phyloP scores from a whole-genome alignment of 2,329 filamentous ascomycete genomes.

The Emericellopsis cladophorae region DNA sequence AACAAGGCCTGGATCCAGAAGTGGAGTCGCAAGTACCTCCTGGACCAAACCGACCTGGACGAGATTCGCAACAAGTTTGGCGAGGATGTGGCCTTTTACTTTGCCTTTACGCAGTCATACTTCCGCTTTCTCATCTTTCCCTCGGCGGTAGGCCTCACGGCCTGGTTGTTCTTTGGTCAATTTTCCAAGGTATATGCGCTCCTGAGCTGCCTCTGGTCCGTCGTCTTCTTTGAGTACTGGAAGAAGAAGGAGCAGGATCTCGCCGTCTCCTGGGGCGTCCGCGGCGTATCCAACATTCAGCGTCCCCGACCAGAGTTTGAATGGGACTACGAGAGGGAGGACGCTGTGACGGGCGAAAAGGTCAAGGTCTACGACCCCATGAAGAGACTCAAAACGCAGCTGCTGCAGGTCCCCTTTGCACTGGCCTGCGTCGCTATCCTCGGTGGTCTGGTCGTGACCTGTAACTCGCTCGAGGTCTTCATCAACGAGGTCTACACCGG shows the following conservation, averaged over 20 bases:
- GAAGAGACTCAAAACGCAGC: conserved; percentile 64
- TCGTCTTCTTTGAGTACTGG: conserved; percentile 91
- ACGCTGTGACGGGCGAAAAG: conserved; percentile 71
- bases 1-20: conserved; percentile 66
- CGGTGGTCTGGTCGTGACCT: conserved; percentile 70
- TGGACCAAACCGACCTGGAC: conserved; percentile 55
- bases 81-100: conserved; percentile 85
- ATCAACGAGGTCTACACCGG: conserved; percentile 89
- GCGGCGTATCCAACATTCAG: conserved; percentile 72
- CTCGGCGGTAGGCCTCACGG: conserved; percentile 60
- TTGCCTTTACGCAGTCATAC: conserved; percentile 86
- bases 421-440: conserved; percentile 58
- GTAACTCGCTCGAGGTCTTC: conserved; percentile 91
- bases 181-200: conserved; percentile 76
- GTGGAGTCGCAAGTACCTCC: conserved; percentile 58
- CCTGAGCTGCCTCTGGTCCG: conserved; percentile 71
- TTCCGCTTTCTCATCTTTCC: conserved; percentile 78
- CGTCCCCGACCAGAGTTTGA: conserved; percentile 64
- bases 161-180: conserved; percentile 72
- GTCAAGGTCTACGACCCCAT: conserved; percentile 63
- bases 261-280: conserved; percentile 77
- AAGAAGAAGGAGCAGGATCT: conserved; percentile 85
- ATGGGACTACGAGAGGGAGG: conserved; percentile 64
- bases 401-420: conserved; percentile 77
- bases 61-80: conserved; percentile 67